Evolutionary conservation across 2,329 filamentous ascomycete species (phyloP), one percentile per base, ranked within the genome.

Genomic region (Elsinoe fawcettii): DNA sequence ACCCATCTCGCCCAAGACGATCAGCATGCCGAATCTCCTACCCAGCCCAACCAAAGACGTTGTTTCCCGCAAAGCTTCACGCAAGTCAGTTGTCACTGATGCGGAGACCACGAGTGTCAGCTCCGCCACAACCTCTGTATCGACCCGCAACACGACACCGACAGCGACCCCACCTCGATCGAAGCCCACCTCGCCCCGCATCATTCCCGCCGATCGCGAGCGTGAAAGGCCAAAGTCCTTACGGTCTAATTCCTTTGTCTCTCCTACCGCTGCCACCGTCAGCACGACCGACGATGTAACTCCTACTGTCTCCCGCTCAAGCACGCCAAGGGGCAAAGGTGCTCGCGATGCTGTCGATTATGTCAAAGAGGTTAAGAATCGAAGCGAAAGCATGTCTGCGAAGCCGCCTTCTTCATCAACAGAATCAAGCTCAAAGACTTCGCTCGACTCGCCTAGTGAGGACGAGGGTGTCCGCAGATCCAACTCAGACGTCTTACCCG

Each of bases 241-340:
- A 59, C 76, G 83, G 46, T 81, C 85, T 2, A 76, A 78, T 36
- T 85, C 85, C 0, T 84, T 87, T 63, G 80, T 82, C 9, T 77
- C 75, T 58, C 79, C 80, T 23, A 79, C 85, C 1, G 79, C 82
- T 56, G 85, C 88, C 1, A 74, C 85, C 18, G 80, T 91, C 5
- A 83, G 81, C 27, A 83, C 84, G 0, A 46, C 49, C 7, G 85
- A 90, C 64, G 77, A 80, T 32, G 78, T 81, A 0, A 84, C 85
- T 60, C 82, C 83, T 18, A 85, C 90, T 60, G 76, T 67, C 16
- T 62, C 83, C 11, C 64, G 66, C 11, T 56, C 63, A 16, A 62
- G 66, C 5, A 80, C 81, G 62, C 81, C 47, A 30, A 56, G 41
- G 12, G 47, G 80, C 60, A 78, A 80, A 1, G 80, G 83, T 36